phyloP scores from a whole-genome alignment of 306 rosid species.

The Prunus campanulata region DNA sequence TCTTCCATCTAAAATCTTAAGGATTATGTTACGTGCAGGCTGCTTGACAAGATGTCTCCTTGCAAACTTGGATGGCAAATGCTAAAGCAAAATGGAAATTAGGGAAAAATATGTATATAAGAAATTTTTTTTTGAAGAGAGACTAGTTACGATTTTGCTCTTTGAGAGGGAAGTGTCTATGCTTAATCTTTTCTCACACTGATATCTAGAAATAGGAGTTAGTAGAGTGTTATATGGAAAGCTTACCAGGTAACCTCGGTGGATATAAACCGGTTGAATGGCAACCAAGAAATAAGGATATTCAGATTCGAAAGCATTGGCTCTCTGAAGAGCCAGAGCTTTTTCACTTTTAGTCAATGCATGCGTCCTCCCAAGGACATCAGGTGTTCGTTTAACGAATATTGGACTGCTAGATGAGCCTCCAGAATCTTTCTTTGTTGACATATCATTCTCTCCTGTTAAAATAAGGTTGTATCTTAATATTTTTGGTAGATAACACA shows the following conservation, averaged over 20 bases:
- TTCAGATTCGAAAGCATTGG: constrained; percentile 6
- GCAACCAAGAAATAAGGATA: constrained; percentile 15
- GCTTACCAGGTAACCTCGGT: background rate
- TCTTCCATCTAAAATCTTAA: constrained; percentile 9
- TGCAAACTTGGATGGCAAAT: background rate
- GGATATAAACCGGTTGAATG: constrained; percentile 12
- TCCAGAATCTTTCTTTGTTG: background rate
- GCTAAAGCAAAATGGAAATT: background rate
- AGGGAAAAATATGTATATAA: too few species aligned
- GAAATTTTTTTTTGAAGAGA: too few species aligned
- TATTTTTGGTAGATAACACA: background rate
- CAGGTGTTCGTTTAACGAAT: background rate
- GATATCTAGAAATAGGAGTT: too few species aligned
- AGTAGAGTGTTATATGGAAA: background rate
- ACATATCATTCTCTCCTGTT: background rate
- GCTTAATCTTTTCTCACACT: background rate
- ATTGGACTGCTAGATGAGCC: background rate
- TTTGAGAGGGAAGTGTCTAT: background rate
- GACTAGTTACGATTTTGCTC: background rate
- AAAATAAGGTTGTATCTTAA: background rate
- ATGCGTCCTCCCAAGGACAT: background rate
- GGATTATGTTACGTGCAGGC: background rate
- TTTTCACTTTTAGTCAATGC: background rate
- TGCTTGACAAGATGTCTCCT: background rate
- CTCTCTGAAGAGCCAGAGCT: constrained; percentile 6